Percentiles rank a stretch among this genome's conserved stretches.
Conservation (phyloP, 805 yeast genomes). For the Barnettozyma sp. region DNA sequence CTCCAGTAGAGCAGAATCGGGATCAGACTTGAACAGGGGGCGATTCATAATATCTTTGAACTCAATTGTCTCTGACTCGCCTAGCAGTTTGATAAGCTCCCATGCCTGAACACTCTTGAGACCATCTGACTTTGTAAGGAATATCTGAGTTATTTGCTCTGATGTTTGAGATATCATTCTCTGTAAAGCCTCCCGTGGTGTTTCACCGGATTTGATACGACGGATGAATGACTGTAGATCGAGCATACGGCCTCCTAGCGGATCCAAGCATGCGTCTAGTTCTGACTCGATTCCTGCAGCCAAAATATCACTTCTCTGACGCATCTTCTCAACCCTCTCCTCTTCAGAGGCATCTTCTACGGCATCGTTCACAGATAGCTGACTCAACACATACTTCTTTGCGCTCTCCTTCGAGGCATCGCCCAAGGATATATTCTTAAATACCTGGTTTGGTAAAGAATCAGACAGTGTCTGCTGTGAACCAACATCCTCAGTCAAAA, state of each 20-base stretch:
- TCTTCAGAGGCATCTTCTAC: conserved; percentile 12
- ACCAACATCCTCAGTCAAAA: conserved; percentile 81
- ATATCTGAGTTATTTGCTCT: conserved; percentile 82
- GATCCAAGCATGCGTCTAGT: conserved; percentile 53
- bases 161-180: conserved; percentile 82
- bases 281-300: conserved; percentile 20
- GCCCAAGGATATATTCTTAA: conserved; percentile 63
- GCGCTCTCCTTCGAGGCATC: conserved; percentile 79
- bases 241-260: conserved; percentile 91
- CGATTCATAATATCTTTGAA: conserved; percentile 47
- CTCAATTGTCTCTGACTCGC: conserved; percentile 38
- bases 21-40: conserved; percentile 53
- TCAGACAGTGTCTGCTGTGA: conserved; percentile 59
- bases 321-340: conserved; percentile 22
- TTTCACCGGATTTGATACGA: conserved; percentile 82
- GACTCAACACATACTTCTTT: conserved; percentile 56
- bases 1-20: conserved; percentile 51
- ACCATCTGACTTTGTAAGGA: conserved; percentile 44
- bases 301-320: conserved; percentile 8
- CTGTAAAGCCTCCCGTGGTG: conserved; percentile 63
- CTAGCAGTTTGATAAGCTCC: conserved; percentile 64
- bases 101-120: conserved; percentile 83
- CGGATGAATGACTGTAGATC: conserved; percentile 88
- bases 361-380: conserved; percentile 30
- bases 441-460: conserved; percentile 81